Evolutionary conservation across 768 basidiomycete genomes (phyloP).

Genomic region (Arthromyces matolae): DNA sequence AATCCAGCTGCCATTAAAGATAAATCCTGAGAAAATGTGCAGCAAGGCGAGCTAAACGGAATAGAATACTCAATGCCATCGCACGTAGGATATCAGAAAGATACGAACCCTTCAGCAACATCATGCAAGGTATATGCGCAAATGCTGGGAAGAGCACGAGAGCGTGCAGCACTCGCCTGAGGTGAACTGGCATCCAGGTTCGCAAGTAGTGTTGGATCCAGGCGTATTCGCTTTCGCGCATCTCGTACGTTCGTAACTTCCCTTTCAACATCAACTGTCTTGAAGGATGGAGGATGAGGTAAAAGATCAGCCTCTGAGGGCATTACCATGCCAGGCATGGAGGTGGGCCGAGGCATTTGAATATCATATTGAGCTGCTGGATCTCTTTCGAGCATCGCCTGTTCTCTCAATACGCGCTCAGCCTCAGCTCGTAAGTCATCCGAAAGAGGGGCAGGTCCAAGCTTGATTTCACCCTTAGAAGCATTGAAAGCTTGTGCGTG

Average conservation of each 20-base stretch:
- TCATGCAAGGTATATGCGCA: slow-evolving; percentile 96
- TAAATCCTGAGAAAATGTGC: slow-evolving; percentile 86
- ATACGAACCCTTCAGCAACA: slow-evolving; percentile 83
- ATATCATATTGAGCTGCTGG: slow-evolving; percentile 64
- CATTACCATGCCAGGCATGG: slow-evolving; percentile 52
- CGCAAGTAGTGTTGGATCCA: slow-evolving; percentile 69
- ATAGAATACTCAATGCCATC: not conserved
- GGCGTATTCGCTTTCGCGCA: slow-evolving; percentile 84
- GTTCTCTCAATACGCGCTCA: slow-evolving; percentile 74
- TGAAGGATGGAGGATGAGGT: slow-evolving; percentile 81
- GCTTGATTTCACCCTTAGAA: slow-evolving; percentile 74
- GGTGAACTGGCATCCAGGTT: slow-evolving; percentile 55
- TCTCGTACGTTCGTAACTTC: slow-evolving; percentile 90
- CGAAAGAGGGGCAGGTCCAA: slow-evolving; percentile 76
- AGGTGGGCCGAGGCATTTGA: slow-evolving; percentile 46
- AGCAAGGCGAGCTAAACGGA: slow-evolving; percentile 67
- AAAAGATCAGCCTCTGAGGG: slow-evolving; percentile 71
- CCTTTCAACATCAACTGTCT: slow-evolving; percentile 81
- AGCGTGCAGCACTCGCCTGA: slow-evolving; percentile 53
- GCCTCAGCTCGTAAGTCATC: slow-evolving; percentile 82
- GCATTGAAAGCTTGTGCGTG: slow-evolving; percentile 74
- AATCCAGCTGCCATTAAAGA: slow-evolving; percentile 94
- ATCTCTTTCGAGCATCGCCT: slow-evolving; percentile 72
- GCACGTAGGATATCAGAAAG: not conserved
- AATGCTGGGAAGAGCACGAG: slow-evolving; percentile 82